Evolutionary conservation across 169 alveolate genomes (phyloP), one percentile per base, ranked within the genome.

Genomic region (Plasmodium ovale): DNA sequence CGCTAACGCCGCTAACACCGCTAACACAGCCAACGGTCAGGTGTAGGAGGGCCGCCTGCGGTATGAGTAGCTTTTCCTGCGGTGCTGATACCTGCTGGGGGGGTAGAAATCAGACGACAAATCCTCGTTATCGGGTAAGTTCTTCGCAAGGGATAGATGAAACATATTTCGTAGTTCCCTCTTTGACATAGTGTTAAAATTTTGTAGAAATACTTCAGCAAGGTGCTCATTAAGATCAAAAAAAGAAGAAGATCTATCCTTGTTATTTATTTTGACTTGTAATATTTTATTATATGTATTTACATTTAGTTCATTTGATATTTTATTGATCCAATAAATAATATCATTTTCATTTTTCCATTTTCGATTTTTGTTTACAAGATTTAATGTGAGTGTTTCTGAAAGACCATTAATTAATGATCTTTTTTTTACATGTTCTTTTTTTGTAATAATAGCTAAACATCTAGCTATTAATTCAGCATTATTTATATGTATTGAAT

Each of bases 181-280:
- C 56, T 77, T 77, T n/a, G 88, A 60, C 88, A 77, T 77, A 6
- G 21, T 77, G 5, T 77, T 77, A 77, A 77, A 77, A 23, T 77
- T 77, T 77, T 77, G 72, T 27, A 77, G 6, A 51, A 77, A 42
- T 35, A 44, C 14, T 31, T 77, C 62, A 7, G 88, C 88, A 42
- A 77, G 14, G 25, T 77, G 59, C 47, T 77, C 77, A 77, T 77
- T 77, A 19, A 77, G 16, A 77, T 77, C 88, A 77, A 77, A 77
- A 68, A 25, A 77, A 3, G 88, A 77, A 0, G 74, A 77, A 60
- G 49, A 3, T 77, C 67, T 60, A 77, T 77, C 88, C 53, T 62
- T 60, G 44, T 65, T 77, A 29, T 77, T 68, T 16, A 77, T 77
- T 62, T 77, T 77, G 12, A 77, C 47, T 77, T 77, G 88, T 6